These are phyloP conservation scores for Boletus fagicola DNA, from an alignment of 768 basidiomycete genomes.

Conservation along the genomic window DNA sequence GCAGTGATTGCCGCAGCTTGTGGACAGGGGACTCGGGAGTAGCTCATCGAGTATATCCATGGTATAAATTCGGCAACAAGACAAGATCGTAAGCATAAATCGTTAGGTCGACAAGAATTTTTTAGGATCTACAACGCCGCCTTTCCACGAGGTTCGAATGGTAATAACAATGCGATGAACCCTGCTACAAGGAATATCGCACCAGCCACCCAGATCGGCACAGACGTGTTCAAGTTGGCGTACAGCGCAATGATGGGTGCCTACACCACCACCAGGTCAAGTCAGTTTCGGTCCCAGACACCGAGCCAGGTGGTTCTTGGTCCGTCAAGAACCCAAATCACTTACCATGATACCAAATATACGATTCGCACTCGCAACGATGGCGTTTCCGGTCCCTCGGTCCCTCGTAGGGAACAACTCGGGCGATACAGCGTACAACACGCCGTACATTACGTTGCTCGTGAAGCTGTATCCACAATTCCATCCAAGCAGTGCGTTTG, in stretches of 20 bases:
- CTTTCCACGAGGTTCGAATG: conserved; percentile 57
- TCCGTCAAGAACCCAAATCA: not conserved
- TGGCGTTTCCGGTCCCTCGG: conserved; percentile 55
- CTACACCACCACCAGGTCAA: conserved; percentile 18
- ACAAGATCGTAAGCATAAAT: not conserved
- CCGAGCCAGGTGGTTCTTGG: not conserved
- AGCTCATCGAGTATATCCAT: no score
- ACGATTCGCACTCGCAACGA: conserved; percentile 51
- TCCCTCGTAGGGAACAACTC: conserved; percentile 55
- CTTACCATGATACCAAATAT: conserved; percentile 59
- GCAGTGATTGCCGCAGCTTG: no score
- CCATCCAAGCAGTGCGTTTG: conserved; percentile 53
- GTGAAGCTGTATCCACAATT: conserved; percentile 59
- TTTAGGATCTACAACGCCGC: conserved; percentile 41
- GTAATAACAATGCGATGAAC: conserved; percentile 47
- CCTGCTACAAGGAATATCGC: conserved; percentile 52
- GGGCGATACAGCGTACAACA: conserved; percentile 42
- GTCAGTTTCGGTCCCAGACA: not conserved
- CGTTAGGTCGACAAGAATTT: not conserved
- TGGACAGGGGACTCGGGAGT: no score
- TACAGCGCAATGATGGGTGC: conserved; percentile 44
- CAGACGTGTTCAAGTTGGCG: conserved; percentile 44
- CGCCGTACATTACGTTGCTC: conserved; percentile 57
- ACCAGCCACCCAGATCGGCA: conserved; percentile 55
- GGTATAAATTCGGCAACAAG: not conserved